These are phyloP conservation scores for Bocquillonia castaneifolia DNA, from an alignment of 441 rosid genomes.

Conservation along the genomic window DNA sequence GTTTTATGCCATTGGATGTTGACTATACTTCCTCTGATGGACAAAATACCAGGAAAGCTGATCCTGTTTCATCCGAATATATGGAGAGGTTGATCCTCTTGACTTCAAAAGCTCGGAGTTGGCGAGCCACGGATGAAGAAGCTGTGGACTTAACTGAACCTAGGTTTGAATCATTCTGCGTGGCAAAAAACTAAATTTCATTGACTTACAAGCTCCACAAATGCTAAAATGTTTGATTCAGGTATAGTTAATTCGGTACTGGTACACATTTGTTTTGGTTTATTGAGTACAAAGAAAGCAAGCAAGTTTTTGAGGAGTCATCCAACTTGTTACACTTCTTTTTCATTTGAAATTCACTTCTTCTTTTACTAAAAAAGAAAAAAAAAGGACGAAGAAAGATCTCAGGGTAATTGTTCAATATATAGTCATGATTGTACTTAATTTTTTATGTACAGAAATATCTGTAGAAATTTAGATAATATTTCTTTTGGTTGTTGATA, in stretches of 20 bases:
- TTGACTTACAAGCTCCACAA: conserved; percentile 21
- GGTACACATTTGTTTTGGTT: conserved; percentile 12
- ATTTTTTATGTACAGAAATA: not conserved
- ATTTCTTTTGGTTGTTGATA: not conserved
- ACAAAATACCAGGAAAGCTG: conserved; percentile 16
- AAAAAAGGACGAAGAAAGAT: not conserved
- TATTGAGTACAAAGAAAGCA: conserved; percentile 2
- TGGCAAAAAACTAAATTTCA: conserved; percentile 44
- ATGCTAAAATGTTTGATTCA: not conserved
- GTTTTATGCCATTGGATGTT: conserved; percentile 23
- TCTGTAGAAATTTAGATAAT: not conserved
- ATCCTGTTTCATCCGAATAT: conserved; percentile 28
- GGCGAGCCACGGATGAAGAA: conserved; percentile 54
- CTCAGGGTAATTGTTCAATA: not conserved
- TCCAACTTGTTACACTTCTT: not conserved
- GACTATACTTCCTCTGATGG: conserved; percentile 8
- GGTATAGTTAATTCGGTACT: not conserved
- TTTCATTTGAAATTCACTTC: not conserved
- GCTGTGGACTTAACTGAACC: conserved; percentile 85
- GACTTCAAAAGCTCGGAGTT: conserved; percentile 50
- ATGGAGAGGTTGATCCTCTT: conserved; percentile 39
- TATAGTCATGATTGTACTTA: not conserved
- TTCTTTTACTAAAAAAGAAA: not conserved
- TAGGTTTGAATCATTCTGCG: conserved; percentile 68
- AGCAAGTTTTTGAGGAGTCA: conserved; percentile 17